Conservation (phyloP, 1,284 basidiomycete genomes). For the Exsudoporus floridanus region DNA sequence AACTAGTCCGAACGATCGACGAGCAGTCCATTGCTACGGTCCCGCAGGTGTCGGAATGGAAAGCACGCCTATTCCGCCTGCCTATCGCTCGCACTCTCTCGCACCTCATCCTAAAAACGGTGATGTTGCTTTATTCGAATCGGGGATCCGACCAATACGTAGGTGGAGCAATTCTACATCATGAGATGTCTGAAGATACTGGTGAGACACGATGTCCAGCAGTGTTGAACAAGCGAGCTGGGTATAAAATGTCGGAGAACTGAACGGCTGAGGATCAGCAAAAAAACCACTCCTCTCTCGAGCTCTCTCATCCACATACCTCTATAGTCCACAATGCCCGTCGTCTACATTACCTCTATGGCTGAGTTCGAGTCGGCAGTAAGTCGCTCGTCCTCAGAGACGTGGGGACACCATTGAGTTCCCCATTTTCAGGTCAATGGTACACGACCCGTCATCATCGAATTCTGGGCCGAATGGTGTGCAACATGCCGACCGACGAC, state of each 20-base stretch:
- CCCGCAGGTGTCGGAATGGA: slow-evolving; percentile 32
- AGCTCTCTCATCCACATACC: slow-evolving; percentile 18
- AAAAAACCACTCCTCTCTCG: slow-evolving; percentile 13
- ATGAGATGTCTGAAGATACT: slow-evolving; percentile 14
- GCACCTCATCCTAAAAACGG: slow-evolving; percentile 14
- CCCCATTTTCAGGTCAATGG: slow-evolving; percentile 51
- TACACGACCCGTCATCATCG: slow-evolving; percentile 62
- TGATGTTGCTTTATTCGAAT: slow-evolving; percentile 22
- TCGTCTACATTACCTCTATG: slow-evolving; percentile 29
- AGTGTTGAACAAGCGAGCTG: slow-evolving; percentile 23
- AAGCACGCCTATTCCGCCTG: slow-evolving; percentile 34
- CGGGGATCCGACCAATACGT: slow-evolving; percentile 22
- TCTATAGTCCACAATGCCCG: slow-evolving; percentile 19
- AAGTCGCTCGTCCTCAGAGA: slow-evolving; percentile 1
- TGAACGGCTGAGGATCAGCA: slow-evolving; percentile 15
- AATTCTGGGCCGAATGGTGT: slow-evolving; percentile 78
- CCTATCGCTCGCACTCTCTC: slow-evolving; percentile 21
- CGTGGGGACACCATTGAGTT: slow-evolving; percentile 7
- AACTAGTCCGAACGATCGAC: slow-evolving; percentile 20
- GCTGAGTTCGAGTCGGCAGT: slow-evolving; percentile 28
- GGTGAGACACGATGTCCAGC: slow-evolving; percentile 22
- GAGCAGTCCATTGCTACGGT: slow-evolving; percentile 23
- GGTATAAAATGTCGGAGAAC: slow-evolving; percentile 26
- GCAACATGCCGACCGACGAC: slow-evolving; percentile 77
- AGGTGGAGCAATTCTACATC: slow-evolving; percentile 22